Evolutionary conservation across 2,329 filamentous ascomycete species (phyloP), one percentile per base, ranked within the genome.

Genomic region (Metarhizium rileyi): DNA sequence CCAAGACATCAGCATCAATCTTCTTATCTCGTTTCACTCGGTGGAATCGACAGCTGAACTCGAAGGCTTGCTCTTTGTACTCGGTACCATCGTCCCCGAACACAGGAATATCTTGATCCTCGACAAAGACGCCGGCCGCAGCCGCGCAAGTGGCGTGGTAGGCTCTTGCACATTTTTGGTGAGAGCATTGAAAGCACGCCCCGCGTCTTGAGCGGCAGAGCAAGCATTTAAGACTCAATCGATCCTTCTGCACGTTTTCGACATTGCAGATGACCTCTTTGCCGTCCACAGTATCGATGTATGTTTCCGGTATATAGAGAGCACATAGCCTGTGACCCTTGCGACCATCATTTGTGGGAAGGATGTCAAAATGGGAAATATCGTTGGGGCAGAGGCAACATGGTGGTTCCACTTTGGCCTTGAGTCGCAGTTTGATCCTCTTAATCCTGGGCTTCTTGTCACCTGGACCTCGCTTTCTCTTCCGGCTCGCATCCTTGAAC

Each of bases 111-210:
- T 89, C 81, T 27, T 87, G 87, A 59, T 89, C 81, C 63, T 98
- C 91, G 45, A 96, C 83, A 63, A 95, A 87, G 2, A 96, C 90
- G 50, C 93, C 93, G 33, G 90, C 91, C 22, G 91, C 84, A 7
- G 90, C 85, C 3, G 93, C 93, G 64, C 93, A 98, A 1, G 90
- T 97, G 16, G 91, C 87, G 64, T 98, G 93, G 67, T 96, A 98
- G 8, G 91, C 86, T 55, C 93, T 78, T 4, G 88, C 86, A 61
- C 93, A 98, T 65, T 95, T 97, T 72, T 90, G 91, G 58, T 89
- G 85, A 1, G 89, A 94, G 68, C 93, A 98, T 66, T 97, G 91
- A 70, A 98, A 94, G 69, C 91, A 96, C 16, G 89, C 89, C n/a
- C 93, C 93, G 50, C 86, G 87, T 66, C 93, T 94, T 28, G 90